Evolutionary conservation across 495 filamentous ascomycete species (phyloP).

Genomic region (Neurospora sp.): DNA sequence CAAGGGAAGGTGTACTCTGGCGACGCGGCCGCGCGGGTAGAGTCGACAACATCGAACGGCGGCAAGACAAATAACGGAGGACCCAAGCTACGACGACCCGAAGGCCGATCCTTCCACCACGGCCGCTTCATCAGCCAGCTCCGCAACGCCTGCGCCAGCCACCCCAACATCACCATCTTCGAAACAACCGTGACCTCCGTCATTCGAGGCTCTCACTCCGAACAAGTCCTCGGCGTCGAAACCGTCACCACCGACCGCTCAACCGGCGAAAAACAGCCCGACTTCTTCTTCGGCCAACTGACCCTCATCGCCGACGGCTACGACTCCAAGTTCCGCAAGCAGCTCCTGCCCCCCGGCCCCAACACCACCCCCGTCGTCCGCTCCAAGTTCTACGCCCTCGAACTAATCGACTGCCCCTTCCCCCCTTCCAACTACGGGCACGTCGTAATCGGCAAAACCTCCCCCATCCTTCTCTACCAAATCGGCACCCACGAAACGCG

Average conservation of each 20-base stretch:
- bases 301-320: constrained; percentile 93
- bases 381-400: constrained; percentile 83
- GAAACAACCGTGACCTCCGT: constrained; percentile 59
- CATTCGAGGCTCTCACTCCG: constrained; percentile 45
- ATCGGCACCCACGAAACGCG: constrained; percentile 93
- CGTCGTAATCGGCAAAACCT: constrained; percentile 69
- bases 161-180: constrained; percentile 62
- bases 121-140: constrained; percentile 72
- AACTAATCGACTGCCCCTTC: constrained; percentile 76
- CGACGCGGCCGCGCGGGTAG: not conserved
- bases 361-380: constrained; percentile 55
- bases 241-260: constrained; percentile 45
- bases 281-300: constrained; percentile 73
- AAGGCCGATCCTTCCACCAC: constrained; percentile 72
- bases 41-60: constrained; percentile 1
- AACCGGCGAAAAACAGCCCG: constrained; percentile 46
- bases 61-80: constrained; percentile 8
- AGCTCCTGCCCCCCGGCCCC: constrained; percentile 40
- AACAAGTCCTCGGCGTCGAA: constrained; percentile 66
- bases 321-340: constrained; percentile 82
- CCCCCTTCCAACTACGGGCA: constrained; percentile 68
- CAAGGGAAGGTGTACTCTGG: constrained; percentile 13
- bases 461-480: constrained; percentile 88
- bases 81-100: constrained; percentile 29
- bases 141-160: constrained; percentile 51